These are phyloP conservation scores for Dactylellina drechsleri DNA, from an alignment of 2,329 filamentous ascomycete species.

Conservation along the genomic window DNA sequence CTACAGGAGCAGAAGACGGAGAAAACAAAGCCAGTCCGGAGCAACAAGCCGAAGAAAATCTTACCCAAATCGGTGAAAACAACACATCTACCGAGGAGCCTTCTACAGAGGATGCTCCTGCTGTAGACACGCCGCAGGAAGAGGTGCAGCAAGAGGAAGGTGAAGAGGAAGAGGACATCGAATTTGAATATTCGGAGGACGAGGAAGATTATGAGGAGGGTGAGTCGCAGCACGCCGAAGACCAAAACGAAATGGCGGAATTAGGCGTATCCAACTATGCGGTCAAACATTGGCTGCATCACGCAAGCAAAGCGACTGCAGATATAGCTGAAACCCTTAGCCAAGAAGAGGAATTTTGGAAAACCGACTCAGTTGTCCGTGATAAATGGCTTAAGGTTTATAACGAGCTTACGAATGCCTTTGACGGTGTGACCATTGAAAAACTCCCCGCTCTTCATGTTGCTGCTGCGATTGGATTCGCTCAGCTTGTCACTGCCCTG, in stretches of 20 bases:
- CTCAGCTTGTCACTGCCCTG: constrained; percentile 61
- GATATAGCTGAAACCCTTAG: constrained; percentile 64
- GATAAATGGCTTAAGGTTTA: constrained; percentile 62
- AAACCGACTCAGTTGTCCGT: constrained; percentile 60
- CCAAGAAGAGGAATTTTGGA: constrained; percentile 63
- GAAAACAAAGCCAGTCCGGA: neutral
- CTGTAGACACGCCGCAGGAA: neutral
- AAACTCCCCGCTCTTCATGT: constrained; percentile 62
- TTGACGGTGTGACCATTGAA: constrained; percentile 59
- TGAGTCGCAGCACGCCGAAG: constrained; percentile 26
- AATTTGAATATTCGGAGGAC: constrained; percentile 53
- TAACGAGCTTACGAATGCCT: constrained; percentile 59
- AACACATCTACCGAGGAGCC: neutral
- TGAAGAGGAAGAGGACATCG: neutral
- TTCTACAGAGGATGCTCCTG: neutral
- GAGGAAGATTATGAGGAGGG: constrained; percentile 59
- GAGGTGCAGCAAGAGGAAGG: neutral
- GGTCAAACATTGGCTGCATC: constrained; percentile 63
- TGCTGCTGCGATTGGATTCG: constrained; percentile 62
- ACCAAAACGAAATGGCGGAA: constrained; percentile 34
- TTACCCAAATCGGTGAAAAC: neutral
- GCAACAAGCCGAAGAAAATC: neutral
- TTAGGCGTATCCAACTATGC: constrained; percentile 61
- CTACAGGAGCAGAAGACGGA: neutral
- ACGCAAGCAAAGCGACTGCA: constrained; percentile 63